Conservation (phyloP, 805 yeast genomes). For the Wickerhamiella domercqiae region DNA sequence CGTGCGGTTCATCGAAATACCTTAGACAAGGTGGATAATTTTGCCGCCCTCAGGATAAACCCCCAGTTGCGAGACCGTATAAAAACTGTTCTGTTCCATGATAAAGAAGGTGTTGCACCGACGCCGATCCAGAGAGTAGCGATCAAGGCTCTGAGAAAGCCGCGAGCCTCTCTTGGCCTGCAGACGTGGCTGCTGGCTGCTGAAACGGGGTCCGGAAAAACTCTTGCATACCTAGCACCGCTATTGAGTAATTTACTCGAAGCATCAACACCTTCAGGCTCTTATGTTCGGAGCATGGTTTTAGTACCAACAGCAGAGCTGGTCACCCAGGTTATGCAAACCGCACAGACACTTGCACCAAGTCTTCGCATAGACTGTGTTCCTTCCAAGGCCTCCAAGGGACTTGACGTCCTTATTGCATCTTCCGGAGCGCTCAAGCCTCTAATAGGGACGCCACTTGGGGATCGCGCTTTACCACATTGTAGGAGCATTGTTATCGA, state of each 20-base stretch:
- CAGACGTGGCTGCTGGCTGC: slow-evolving; percentile 75
- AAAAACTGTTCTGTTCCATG: slow-evolving; percentile 32
- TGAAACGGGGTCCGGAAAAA: slow-evolving; percentile 94
- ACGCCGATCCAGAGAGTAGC: slow-evolving; percentile 77
- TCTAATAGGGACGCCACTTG: slow-evolving; percentile 21
- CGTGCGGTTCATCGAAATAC: slow-evolving; percentile 23
- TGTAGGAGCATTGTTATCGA: slow-evolving; percentile 60
- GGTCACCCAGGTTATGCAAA: slow-evolving; percentile 57
- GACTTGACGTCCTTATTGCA: slow-evolving; percentile 68
- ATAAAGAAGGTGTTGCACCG: slow-evolving; percentile 26
- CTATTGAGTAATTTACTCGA: slow-evolving; percentile 52
- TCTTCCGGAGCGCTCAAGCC: slow-evolving; percentile 61
- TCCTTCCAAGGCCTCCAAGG: slow-evolving; percentile 19
- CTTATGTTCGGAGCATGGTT: slow-evolving; percentile 49
- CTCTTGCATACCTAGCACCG: slow-evolving; percentile 80
- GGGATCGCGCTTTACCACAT: slow-evolving; percentile 24
- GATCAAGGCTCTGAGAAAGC: slow-evolving; percentile 37
- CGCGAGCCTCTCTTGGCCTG: slow-evolving; percentile 25
- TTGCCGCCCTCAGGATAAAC: slow-evolving; percentile 49
- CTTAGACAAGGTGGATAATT: slow-evolving; percentile 40
- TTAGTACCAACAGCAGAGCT: slow-evolving; percentile 82
- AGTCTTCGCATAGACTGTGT: slow-evolving; percentile 12
- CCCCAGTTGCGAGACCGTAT: slow-evolving; percentile 53
- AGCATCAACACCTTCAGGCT: slow-evolving; percentile 23
- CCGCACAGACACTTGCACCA: slow-evolving; percentile 19